phyloP scores from a whole-genome alignment of 257 asterid genomes.

The Solanum microdontum region DNA sequence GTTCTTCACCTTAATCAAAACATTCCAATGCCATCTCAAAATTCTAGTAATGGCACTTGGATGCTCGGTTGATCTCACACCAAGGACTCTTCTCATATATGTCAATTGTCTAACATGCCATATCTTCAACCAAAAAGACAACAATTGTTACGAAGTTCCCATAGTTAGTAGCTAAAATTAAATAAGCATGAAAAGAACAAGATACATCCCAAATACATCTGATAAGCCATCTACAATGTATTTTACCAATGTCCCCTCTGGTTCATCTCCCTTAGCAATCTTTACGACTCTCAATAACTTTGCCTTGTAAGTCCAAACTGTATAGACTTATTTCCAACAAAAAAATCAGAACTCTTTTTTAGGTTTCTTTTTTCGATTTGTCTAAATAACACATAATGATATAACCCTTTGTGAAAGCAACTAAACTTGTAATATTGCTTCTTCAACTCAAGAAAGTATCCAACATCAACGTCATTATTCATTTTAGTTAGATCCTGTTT shows the following conservation, averaged over 20 bases:
- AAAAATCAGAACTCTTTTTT: background rate
- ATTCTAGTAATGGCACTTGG: background rate
- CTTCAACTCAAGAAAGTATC: background rate
- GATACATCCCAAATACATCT: background rate
- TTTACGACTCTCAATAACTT: background rate
- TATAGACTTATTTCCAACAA: background rate
- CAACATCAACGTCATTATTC: background rate
- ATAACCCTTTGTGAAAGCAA: background rate
- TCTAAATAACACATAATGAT: background rate
- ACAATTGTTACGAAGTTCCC: background rate
- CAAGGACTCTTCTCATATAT: background rate
- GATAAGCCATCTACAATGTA: background rate
- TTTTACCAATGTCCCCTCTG: background rate
- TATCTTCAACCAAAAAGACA: background rate
- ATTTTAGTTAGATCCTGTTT: background rate
- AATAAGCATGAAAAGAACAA: background rate
- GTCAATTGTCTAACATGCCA: background rate
- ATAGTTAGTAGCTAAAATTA: background rate
- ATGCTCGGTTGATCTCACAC: background rate
- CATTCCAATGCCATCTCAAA: background rate
- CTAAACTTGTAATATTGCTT: background rate
- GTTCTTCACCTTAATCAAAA: background rate
- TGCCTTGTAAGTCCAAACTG: background rate
- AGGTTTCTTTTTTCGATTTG: background rate
- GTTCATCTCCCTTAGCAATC: background rate